These are phyloP conservation scores for Metschnikowia proteae DNA, from an alignment of 805 yeast species.

Conservation along the genomic window DNA sequence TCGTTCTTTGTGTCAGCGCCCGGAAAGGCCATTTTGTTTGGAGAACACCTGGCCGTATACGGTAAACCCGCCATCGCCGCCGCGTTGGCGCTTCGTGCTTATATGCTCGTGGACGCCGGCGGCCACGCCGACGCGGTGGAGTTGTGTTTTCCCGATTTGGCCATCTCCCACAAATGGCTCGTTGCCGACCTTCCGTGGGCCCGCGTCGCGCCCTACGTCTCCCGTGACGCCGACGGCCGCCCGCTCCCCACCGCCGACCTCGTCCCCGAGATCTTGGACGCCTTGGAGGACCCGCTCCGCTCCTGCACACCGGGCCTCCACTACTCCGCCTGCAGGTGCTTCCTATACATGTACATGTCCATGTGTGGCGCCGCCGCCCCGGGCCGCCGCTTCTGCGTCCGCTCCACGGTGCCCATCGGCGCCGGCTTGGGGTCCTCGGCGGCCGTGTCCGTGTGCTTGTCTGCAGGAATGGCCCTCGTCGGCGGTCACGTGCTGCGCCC, in stretches of 20 bases:
- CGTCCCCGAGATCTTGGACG: conserved; percentile 53
- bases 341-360: conserved; percentile 69
- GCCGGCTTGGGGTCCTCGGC: conserved; percentile 98
- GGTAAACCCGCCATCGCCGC: conserved; percentile 96
- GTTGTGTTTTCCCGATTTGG: conserved; percentile 68
- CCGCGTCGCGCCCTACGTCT: conserved; percentile 5
- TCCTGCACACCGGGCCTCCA: conserved; percentile 55
- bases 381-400: conserved; percentile 53
- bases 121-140: conserved; percentile 52
- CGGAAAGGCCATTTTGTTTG: conserved; percentile 92
- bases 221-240: conserved; percentile 18
- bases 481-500: conserved; percentile 53
- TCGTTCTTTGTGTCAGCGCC: conserved; percentile 83
- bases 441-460: conserved; percentile 76
- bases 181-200: conserved; percentile 60
- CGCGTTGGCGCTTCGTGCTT: conserved; percentile 82
- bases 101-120: conserved; percentile 58
- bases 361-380: conserved; percentile 32
- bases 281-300: conserved; percentile 42
- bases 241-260: conserved; percentile 50
- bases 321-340: conserved; percentile 75
- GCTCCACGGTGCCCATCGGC: conserved; percentile 89
- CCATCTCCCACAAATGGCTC: conserved; percentile 62
- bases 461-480: conserved; percentile 64
- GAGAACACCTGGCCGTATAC: conserved; percentile 95